A percentile compares a stretch with the other conserved stretches of the same genome.
phyloP scores from a whole-genome alignment of 768 basidiomycete species.

The Dioszegia aurantiaca region DNA sequence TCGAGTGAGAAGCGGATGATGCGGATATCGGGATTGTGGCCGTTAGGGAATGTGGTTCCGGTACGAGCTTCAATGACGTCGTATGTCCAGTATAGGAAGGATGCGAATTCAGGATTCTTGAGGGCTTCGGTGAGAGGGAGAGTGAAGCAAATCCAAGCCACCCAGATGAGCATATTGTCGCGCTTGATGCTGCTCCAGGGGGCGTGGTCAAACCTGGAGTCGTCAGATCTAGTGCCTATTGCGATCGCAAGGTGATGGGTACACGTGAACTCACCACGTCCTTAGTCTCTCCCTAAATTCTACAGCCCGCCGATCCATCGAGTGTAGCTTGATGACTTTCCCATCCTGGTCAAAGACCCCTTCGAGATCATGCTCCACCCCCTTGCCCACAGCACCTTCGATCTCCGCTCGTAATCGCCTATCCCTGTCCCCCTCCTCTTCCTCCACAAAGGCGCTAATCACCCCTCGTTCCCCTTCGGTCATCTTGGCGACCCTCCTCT shows the following conservation, averaged over 20 bases:
- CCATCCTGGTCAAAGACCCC: conserved; percentile 27
- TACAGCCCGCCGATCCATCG: conserved; percentile 40
- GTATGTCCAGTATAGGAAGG: conserved; percentile 62
- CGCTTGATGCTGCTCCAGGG: conserved; percentile 70
- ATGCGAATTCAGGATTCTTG: conserved; percentile 56
- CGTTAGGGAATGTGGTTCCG: conserved; percentile 64
- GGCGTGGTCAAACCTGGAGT: conserved; percentile 69
- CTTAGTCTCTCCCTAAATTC: conserved; percentile 50
- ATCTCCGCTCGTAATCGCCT: conserved; percentile 28
- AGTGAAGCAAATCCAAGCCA: conserved; percentile 81
- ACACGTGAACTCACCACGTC: conserved; percentile 43
- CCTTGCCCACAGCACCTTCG: conserved; percentile 30
- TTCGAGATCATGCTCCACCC: conserved; percentile 17
- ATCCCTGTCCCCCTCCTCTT: conserved; percentile 35
- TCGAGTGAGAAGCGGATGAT: conserved; percentile 76
- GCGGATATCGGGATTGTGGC: conserved; percentile 57
- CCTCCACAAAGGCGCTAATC: conserved; percentile 35
- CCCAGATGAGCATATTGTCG: conserved; percentile 67
- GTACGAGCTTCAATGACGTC: conserved; percentile 68
- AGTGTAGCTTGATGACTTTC: conserved; percentile 30
- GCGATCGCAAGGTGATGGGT: background rate
- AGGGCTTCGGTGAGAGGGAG: conserved; percentile 61
- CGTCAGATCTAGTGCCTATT: background rate
- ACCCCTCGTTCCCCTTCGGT: conserved; percentile 22
- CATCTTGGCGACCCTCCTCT: conserved; percentile 34